Conservation (phyloP, 169 alveolate species). For the Cryptosporidium xiaoi region DNA sequence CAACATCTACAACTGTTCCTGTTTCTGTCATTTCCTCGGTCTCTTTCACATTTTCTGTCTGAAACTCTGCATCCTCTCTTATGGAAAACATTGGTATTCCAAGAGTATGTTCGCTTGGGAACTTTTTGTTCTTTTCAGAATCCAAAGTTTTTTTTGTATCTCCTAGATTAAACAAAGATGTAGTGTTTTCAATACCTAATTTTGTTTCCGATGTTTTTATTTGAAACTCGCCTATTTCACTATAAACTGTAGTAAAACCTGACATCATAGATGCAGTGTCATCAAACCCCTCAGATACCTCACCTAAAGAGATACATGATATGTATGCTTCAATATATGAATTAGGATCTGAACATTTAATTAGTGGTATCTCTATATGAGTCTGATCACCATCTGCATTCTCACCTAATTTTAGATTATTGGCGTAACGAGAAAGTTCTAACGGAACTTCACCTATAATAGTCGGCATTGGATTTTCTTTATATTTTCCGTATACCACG, state of each 20-base stretch:
- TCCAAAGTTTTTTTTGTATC: not conserved
- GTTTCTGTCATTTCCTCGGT: constrained; percentile 68
- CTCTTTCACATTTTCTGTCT: constrained; percentile 19
- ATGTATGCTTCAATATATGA: constrained; percentile 54
- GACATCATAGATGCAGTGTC: constrained; percentile 75
- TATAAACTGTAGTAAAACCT: constrained; percentile 52
- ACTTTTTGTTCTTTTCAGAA: not conserved
- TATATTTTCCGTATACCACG: constrained; percentile 32
- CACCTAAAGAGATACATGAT: constrained; percentile 59
- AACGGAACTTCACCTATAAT: constrained; percentile 63
- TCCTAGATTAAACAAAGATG: not conserved
- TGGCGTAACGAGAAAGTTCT: constrained; percentile 60
- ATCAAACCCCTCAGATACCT: constrained; percentile 64
- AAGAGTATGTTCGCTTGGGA: constrained; percentile 12
- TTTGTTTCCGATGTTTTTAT: not conserved
- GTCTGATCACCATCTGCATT: constrained; percentile 4
- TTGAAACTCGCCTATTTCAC: constrained; percentile 1
- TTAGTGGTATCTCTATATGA: constrained; percentile 50
- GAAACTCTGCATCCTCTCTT: constrained; percentile 40
- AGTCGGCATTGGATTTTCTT: constrained; percentile 42
- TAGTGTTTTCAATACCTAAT: not conserved
- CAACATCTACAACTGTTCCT: constrained; percentile 39
- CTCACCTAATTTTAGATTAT: constrained; percentile 8
- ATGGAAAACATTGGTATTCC: constrained; percentile 74
- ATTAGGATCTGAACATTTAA: constrained; percentile 71